A percentile compares a stretch with the other conserved stretches of the same genome.
These are phyloP conservation scores for Tagetes patula DNA, from an alignment of 129 eudicot genomes.

Conservation along the genomic window DNA sequence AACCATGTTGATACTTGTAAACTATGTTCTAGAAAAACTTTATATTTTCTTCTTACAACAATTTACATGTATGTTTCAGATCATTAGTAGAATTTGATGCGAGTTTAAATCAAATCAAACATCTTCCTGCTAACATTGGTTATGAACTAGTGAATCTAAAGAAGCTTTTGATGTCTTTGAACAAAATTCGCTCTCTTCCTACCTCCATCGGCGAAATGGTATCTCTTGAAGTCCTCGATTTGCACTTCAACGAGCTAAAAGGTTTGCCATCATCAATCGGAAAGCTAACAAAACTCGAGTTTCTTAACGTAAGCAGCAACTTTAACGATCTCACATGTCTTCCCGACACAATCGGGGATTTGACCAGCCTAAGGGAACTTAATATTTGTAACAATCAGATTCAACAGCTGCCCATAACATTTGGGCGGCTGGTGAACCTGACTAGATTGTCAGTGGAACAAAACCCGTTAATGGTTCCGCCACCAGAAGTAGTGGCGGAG, in stretches of 20 bases:
- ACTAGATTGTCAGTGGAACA: conserved; percentile 57
- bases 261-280: conserved; percentile 79
- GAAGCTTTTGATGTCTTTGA: conserved; percentile 58
- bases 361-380: conserved; percentile 66
- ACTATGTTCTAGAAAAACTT: too few relatives aligned
- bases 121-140: conserved; percentile 81
- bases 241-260: conserved; percentile 85
- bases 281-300: conserved; percentile 62
- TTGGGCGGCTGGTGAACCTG: conserved; percentile 68
- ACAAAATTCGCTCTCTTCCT: conserved; percentile 85
- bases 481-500: conserved; percentile 55
- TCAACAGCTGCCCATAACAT: conserved; percentile 63
- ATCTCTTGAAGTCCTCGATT: conserved; percentile 59
- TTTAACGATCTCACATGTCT: conserved; percentile 77
- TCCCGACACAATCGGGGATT: conserved; percentile 67
- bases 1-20: too few relatives aligned
- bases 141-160: conserved; percentile 60
- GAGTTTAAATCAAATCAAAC: conserved; percentile 68
- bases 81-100: conserved; percentile 78
- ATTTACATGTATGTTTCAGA: conserved; percentile 42
- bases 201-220: conserved; percentile 83
- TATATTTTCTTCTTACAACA: neutral
- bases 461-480: conserved; percentile 76
- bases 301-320: conserved; percentile 68
- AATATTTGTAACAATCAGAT: conserved; percentile 90